Conservation (phyloP, 495 filamentous ascomycete species). For the Lepraria neglecta region DNA sequence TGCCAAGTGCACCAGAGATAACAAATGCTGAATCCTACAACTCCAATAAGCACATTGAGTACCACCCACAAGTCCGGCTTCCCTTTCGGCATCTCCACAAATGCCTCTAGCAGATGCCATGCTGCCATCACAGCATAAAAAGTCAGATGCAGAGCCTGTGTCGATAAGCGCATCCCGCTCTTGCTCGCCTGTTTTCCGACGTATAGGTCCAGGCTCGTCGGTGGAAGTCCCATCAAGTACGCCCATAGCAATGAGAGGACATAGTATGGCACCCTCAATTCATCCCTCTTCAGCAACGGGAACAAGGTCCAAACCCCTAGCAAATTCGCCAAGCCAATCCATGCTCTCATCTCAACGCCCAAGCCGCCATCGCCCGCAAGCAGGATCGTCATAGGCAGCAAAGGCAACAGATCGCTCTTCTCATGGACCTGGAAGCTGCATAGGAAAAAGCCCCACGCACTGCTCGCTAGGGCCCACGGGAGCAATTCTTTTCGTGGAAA, state of each 20-base stretch:
- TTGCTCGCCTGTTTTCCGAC: conserved; percentile 38
- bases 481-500: conserved; percentile 70
- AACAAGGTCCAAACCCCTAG: conserved; percentile 92
- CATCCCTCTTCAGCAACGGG: conserved; percentile 79
- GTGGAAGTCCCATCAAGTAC: conserved; percentile 80
- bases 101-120: conserved; percentile 73
- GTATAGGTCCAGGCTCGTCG: conserved; percentile 64
- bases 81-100: conserved; percentile 55
- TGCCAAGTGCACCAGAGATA: conserved; percentile 85
- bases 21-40: conserved; percentile 75
- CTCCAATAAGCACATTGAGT: conserved; percentile 76
- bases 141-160: conserved; percentile 59
- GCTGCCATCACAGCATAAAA: conserved; percentile 70
- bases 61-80: conserved; percentile 96
- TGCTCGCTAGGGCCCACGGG: conserved; percentile 69
- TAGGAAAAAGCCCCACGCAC: conserved; percentile 94
- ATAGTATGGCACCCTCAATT: conserved; percentile 73
- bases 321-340: conserved; percentile 89
- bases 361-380: conserved; percentile 72
- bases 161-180: conserved; percentile 39
- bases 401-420: conserved; percentile 85
- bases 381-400: conserved; percentile 85
- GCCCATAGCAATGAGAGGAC: conserved; percentile 82
- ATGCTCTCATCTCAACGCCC: conserved; percentile 66
- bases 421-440: conserved; percentile 98